Percentiles rank a stretch among this genome's conserved stretches.
Evolutionary conservation across 2,329 filamentous ascomycete genomes (phyloP).

Genomic region (Blumeria hordei): DNA sequence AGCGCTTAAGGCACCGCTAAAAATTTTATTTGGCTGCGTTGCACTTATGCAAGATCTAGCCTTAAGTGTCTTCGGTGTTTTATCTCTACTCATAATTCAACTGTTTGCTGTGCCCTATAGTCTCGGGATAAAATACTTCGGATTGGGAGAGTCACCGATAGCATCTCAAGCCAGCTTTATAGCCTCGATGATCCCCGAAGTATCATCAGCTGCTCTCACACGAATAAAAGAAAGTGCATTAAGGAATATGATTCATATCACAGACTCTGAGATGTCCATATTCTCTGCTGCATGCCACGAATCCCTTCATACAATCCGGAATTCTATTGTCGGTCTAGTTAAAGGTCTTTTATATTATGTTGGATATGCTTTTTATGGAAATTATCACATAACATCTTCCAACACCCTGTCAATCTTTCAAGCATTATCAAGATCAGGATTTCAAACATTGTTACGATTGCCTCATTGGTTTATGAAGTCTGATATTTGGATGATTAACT

Average conservation of each 20-base stretch:
- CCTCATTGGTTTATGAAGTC: conserved; percentile 21
- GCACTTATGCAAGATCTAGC: conserved; percentile 56
- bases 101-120: conserved; percentile 6
- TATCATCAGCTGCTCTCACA: conserved; percentile 11
- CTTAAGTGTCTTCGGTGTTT: conserved; percentile 36
- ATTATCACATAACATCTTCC: conserved; percentile 14
- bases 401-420: conserved; percentile 6
- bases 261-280: conserved; percentile 39
- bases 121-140: conserved; percentile 5
- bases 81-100: conserved; percentile 17
- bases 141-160: neutral
- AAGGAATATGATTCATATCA: conserved; percentile 20
- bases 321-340: conserved; percentile 21
- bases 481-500: conserved; percentile 31
- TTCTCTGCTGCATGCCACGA: conserved; percentile 58
- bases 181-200: conserved; percentile 6
- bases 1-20: conserved; percentile 44
- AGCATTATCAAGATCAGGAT: conserved; percentile 3
- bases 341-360: conserved; percentile 18
- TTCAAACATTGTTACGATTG: conserved; percentile 12
- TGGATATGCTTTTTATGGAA: conserved; percentile 22
- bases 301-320: conserved; percentile 36
- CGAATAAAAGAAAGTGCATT: conserved; percentile 25
- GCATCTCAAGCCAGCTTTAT: conserved; percentile 2
- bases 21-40: conserved; percentile 46